Base-by-base conservation (phyloP, 1,139 yeast species). In the Geotrichum reessii region DNA sequence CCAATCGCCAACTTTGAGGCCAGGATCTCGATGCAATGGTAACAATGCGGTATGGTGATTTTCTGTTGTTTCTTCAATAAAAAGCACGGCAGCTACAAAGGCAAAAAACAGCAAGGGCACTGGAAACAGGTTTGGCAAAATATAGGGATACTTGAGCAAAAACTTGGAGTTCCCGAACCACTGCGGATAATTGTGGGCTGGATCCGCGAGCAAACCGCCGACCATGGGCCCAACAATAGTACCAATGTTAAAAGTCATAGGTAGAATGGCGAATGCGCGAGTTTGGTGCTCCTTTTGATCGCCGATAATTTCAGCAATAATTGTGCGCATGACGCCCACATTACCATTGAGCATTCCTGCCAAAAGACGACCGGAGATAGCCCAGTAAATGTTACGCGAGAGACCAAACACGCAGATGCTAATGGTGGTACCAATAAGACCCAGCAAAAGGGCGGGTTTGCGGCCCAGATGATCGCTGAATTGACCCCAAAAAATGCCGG, bases 271-370 rank as follows among this genome's bases (percentile, higher is more conserved):
- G 67, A 83, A 82, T 0, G 85, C 87, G 27, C 84, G 63, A 1
- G 85, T 83, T 65, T 83, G 86, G 66, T 81, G 85, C 56, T 76
- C 75, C 62, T 80, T 78, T 28, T 62, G 63, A 61, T 81, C 81
- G 0, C 71, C 76, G 1, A 83, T 81, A 28, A 81, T 71, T 68
- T 83, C 87, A 0, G 87, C 87, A 53, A 83, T 77, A 64, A 79
- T 73, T 0, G 87, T 83, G 66, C 87, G 73, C 64, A 83, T 69
- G 3, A 83, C 85, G 0, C 85, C 83, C 8, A 82, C 78, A 64
- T 82, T 83, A 2, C 87, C 86, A 66, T 82, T 83, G 22, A 83
- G 73, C 44, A 79, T 72, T 0, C 87, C 87, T 69, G 80, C 76
- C 48, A 79, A 64, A 24, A 78, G 67, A 63, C 87, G 74, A 0